These are phyloP conservation scores for Adansonia digitata DNA, from an alignment of 345 rosid genomes.

Conservation along the genomic window DNA sequence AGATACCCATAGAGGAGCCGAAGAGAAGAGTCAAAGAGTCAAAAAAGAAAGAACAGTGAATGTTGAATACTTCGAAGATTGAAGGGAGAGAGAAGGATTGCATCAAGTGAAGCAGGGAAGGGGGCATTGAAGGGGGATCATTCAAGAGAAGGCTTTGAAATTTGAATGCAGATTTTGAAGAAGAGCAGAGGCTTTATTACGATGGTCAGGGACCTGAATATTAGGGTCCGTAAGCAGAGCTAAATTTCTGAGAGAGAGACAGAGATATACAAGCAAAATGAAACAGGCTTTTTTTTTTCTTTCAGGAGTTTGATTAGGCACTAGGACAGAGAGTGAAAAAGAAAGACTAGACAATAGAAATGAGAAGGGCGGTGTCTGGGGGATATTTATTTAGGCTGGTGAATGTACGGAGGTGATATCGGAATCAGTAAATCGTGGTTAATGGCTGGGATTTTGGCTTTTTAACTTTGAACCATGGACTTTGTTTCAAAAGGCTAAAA, in stretches of 20 bases:
- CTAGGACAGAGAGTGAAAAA: neutral
- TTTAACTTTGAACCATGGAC: neutral
- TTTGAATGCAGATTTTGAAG: constrained; percentile 19
- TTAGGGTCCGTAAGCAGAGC: constrained; percentile 33
- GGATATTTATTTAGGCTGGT: constrained; percentile 32
- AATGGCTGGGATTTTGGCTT: neutral
- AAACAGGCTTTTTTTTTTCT: too few species aligned
- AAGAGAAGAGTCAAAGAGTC: too few species aligned
- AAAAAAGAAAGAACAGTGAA: neutral
- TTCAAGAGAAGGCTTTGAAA: constrained; percentile 10
- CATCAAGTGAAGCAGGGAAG: neutral
- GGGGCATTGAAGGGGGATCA: constrained; percentile 3
- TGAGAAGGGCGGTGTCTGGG: constrained; percentile 20
- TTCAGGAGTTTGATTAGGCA: neutral
- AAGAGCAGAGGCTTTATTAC: constrained; percentile 1
- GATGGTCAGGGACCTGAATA: constrained; percentile 5
- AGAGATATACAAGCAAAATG: neutral
- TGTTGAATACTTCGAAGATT: neutral
- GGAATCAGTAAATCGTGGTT: neutral
- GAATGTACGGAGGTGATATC: neutral
- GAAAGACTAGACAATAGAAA: neutral
- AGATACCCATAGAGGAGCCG: neutral
- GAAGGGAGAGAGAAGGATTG: neutral
- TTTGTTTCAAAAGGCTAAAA: too few species aligned
- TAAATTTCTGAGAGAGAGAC: neutral